phyloP scores from a whole-genome alignment of 2,329 filamentous ascomycete species.

The Pyrenophora seminiperda region DNA sequence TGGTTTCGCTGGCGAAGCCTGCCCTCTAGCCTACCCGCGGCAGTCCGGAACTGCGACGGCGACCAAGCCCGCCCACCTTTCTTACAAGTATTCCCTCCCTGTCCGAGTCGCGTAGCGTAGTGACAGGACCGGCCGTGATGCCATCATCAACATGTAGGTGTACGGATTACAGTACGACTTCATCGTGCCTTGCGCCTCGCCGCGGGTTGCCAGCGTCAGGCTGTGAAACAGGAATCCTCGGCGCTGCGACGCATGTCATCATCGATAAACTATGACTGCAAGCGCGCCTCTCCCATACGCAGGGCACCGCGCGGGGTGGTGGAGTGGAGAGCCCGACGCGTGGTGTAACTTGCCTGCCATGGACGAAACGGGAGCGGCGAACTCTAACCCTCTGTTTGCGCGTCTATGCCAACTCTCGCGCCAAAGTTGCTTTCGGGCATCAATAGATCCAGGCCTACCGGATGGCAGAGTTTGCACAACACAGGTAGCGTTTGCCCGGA shows the following conservation, averaged over 20 bases:
- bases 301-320: conserved; percentile 26
- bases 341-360: conserved; percentile 26
- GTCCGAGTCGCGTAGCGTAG: conserved; percentile 24
- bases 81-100: conserved; percentile 12
- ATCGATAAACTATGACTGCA: conserved; percentile 14
- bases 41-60: conserved; percentile 35
- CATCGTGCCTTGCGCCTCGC: background rate
- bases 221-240: background rate
- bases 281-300: conserved; percentile 13
- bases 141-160: background rate
- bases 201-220: conserved; percentile 1
- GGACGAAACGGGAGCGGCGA: conserved; percentile 26
- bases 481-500: conserved; percentile 15
- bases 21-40: conserved; percentile 41
- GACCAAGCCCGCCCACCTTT: conserved; percentile 25
- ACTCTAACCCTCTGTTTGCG: conserved; percentile 20
- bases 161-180: no score
- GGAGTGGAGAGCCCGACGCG: conserved; percentile 27
- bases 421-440: conserved; percentile 21
- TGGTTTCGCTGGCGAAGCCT: conserved; percentile 36
- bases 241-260: conserved; percentile 22
- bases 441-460: conserved; percentile 8
- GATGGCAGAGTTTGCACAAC: conserved; percentile 19
- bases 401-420: conserved; percentile 15
- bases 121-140: conserved; percentile 20